These are phyloP conservation scores for Pichia gijzeniarum DNA, from an alignment of 805 yeast species.

Conservation along the genomic window DNA sequence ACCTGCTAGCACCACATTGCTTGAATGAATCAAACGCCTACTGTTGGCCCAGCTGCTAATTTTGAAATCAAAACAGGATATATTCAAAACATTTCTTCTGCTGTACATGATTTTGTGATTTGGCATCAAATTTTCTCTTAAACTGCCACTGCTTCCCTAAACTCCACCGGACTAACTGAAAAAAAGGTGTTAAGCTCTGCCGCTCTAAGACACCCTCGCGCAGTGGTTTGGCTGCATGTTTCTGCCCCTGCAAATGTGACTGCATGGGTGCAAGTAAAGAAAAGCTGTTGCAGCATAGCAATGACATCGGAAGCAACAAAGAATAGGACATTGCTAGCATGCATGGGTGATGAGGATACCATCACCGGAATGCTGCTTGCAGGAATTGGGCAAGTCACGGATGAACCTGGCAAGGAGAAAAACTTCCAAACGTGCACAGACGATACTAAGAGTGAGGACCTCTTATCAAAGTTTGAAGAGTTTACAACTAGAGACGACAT, in stretches of 20 bases:
- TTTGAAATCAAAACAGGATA: background rate
- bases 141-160: too few relatives aligned
- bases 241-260: background rate
- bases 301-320: conserved; percentile 16
- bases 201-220: too few relatives aligned
- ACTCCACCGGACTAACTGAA: too few relatives aligned
- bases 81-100: too few relatives aligned
- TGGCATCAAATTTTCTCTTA: too few relatives aligned
- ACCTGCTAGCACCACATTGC: conserved; percentile 44
- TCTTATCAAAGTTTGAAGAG: conserved; percentile 66
- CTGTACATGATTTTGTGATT: too few relatives aligned
- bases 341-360: conserved; percentile 96
- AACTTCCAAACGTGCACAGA: conserved; percentile 78
- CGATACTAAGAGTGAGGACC: conserved; percentile 69
- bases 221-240: background rate
- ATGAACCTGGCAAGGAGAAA: conserved; percentile 57
- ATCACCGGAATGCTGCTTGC: conserved; percentile 94
- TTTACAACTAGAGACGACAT: conserved; percentile 83
- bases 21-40: conserved; percentile 5
- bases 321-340: conserved; percentile 82
- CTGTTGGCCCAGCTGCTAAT: background rate
- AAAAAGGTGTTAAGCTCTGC: too few relatives aligned
- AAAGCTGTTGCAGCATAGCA: background rate
- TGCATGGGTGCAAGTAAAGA: too few relatives aligned
- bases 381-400: conserved; percentile 83